A percentile compares a stretch with the other conserved stretches of the same genome.
Evolutionary conservation across 164 flowering plant genomes (phyloP).

Genomic region (Vitis vinifera): ASM3070453v1 NC_081810.1:895501-896000

Average conservation of each 20-base stretch:
- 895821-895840: neutral
- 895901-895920: neutral
- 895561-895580: neutral
- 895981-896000: too few relatives aligned
- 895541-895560: neutral
- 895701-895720: too few relatives aligned
- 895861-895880: neutral
- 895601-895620: neutral
- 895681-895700: too few relatives aligned
- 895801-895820: neutral
- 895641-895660: too few relatives aligned
- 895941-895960: too few relatives aligned
- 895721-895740: too few relatives aligned
- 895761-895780: neutral
- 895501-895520: neutral
- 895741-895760: neutral
- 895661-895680: too few relatives aligned
- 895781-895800: neutral
- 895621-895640: too few relatives aligned
- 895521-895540: neutral
- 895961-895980: too few relatives aligned
- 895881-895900: neutral
- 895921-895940: too few relatives aligned
- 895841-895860: neutral
- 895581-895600: neutral